Conservation (phyloP, 1,284 basidiomycete genomes). For the Pisolithus thermaeus region DNA sequence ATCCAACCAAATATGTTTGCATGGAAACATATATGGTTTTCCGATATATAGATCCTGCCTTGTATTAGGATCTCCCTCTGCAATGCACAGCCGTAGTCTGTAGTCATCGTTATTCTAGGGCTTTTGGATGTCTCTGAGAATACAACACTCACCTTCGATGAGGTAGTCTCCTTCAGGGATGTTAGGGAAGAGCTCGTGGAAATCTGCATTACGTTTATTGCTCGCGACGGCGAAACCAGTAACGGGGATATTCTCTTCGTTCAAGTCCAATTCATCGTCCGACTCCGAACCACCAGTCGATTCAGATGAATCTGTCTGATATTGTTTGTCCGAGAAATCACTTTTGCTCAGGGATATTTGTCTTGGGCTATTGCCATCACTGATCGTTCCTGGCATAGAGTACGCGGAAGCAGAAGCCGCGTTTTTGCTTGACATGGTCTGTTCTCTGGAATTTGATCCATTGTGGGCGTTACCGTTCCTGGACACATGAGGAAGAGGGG, state of each 20-base stretch:
- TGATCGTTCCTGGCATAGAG: conserved; percentile 10
- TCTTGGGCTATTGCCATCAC: conserved; percentile 12
- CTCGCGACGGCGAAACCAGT: conserved; percentile 97
- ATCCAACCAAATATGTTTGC: conserved; percentile 99
- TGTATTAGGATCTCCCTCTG: conserved; percentile 96
- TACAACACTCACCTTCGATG: conserved; percentile 74
- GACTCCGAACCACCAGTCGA: conserved; percentile 33
- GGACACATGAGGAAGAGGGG: conserved; percentile 8
- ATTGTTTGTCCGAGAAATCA: conserved; percentile 25
- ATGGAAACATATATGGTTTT: conserved; percentile 97
- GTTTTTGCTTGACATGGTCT: conserved; percentile 1
- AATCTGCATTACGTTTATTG: conserved; percentile 91
- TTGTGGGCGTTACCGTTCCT: conserved; percentile 15
- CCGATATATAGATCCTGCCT: conserved; percentile 94
- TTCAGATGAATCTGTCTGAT: conserved; percentile 12
- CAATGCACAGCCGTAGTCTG: conserved; percentile 96
- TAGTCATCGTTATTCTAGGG: conserved; percentile 5
- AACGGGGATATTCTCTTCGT: conserved; percentile 71
- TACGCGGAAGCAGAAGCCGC: conserved; percentile 1
- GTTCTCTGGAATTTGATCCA: conserved; percentile 8
- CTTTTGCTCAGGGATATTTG: conserved; percentile 13
- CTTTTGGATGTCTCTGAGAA: conserved; percentile 3
- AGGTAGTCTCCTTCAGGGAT: conserved; percentile 96
- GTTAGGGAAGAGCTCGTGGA: conserved; percentile 86
- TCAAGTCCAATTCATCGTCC: conserved; percentile 44